A percentile compares a stretch with the other conserved stretches of the same genome.
phyloP scores from a whole-genome alignment of 2,329 filamentous ascomycete species.

The Eurotiales sp. region DNA sequence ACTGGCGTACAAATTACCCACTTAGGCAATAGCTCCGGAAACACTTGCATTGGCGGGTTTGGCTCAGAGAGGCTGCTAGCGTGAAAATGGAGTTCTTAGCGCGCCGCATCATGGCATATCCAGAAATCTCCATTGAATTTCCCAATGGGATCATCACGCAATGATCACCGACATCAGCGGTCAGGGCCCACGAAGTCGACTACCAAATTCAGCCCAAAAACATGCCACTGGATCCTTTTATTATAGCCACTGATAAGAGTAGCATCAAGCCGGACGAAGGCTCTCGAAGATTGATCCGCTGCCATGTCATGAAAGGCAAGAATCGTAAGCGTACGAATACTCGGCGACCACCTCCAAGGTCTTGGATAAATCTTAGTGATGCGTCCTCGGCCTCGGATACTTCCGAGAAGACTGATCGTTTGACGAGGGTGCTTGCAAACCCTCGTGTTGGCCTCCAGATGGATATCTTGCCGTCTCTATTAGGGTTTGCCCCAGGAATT shows the following conservation, averaged over 20 bases:
- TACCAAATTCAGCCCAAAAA: no score
- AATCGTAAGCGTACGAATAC: not conserved
- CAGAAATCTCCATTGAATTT: no score
- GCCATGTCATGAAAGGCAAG: slow-evolving; percentile 10
- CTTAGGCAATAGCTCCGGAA: no score
- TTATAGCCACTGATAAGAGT: slow-evolving; percentile 3
- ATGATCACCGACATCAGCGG: not conserved
- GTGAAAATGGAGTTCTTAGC: no score
- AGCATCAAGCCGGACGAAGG: slow-evolving; percentile 1
- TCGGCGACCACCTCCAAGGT: not conserved
- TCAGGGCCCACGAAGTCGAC: not conserved
- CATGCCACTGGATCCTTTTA: not conserved
- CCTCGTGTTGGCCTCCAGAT: not conserved
- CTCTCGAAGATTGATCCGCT: not conserved
- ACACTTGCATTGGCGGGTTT: no score
- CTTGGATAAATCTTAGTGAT: not conserved
- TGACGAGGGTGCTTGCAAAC: not conserved
- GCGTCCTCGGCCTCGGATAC: not conserved
- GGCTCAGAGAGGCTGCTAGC: no score
- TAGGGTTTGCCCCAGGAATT: not conserved
- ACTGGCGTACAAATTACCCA: no score
- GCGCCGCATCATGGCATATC: no score
- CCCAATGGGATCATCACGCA: no score
- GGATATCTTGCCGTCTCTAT: not conserved
- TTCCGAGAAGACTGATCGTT: not conserved